A percentile compares a stretch with the other conserved stretches of the same genome.
These are phyloP conservation scores for Takashimella koratensis DNA, from an alignment of 1,284 basidiomycete species.

Conservation along the genomic window DNA sequence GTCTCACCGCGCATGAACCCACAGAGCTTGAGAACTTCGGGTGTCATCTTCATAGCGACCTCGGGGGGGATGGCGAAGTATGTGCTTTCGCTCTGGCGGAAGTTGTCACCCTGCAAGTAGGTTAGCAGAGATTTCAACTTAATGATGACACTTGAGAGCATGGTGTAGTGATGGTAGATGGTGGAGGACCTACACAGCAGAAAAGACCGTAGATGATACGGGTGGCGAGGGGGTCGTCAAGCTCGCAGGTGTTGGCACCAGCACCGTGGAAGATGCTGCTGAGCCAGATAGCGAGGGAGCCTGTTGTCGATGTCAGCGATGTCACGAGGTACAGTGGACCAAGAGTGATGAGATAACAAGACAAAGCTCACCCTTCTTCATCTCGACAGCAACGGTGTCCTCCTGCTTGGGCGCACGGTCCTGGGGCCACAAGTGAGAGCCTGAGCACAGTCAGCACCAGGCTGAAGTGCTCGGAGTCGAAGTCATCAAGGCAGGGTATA, in stretches of 20 bases:
- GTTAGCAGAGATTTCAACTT: no score
- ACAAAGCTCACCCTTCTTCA: constrained; percentile 25
- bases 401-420: constrained; percentile 18
- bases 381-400: constrained; percentile 16
- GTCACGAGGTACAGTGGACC: no score
- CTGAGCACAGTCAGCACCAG: no score
- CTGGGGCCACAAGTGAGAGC: constrained; percentile 21
- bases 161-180: no score
- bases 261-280: constrained; percentile 22
- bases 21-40: constrained; percentile 12
- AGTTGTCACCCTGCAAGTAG: no score
- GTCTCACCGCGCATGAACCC: constrained; percentile 16
- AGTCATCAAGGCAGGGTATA: no score
- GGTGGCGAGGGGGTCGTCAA: constrained; percentile 11
- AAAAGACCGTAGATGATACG: constrained; percentile 22
- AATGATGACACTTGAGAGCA: no score
- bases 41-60: constrained; percentile 20
- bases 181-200: constrained; percentile 10
- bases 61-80: constrained; percentile 14
- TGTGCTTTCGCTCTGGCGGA: constrained; percentile 20
- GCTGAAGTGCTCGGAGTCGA: no score
- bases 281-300: constrained; percentile 22
- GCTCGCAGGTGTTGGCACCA: constrained; percentile 14
- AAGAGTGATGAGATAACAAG: no score
- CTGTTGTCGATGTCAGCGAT: no score